A percentile compares a stretch with the other conserved stretches of the same genome.
phyloP scores from a whole-genome alignment of 306 rosid genomes.

The Lathyrus tuberosus region DNA sequence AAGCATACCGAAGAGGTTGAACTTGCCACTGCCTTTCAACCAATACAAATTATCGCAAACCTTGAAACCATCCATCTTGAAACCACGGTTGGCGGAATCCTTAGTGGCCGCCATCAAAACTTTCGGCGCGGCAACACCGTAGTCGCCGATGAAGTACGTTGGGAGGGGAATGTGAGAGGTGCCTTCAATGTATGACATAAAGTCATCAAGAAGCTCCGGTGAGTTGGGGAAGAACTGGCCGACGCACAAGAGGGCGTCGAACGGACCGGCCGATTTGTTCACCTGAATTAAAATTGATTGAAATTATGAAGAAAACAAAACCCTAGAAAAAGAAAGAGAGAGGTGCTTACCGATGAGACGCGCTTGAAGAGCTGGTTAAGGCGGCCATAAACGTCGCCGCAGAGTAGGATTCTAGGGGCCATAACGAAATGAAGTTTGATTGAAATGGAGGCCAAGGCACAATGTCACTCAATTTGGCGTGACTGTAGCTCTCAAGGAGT shows the following conservation, averaged over 20 bases:
- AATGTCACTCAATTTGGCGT: background rate
- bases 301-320: conserved; percentile 15
- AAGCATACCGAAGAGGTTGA: conserved; percentile 64
- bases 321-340: conserved; percentile 34
- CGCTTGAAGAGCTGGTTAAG: conserved; percentile 92
- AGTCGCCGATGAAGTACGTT: conserved; percentile 91
- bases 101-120: conserved; percentile 61
- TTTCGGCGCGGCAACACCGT: conserved; percentile 79
- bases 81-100: conserved; percentile 66
- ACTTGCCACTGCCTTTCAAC: conserved; percentile 97
- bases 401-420: conserved; percentile 84
- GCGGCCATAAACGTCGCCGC: conserved; percentile 86
- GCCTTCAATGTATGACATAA: conserved; percentile 65
- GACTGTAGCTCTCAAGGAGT: too few relatives aligned
- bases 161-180: conserved; percentile 70
- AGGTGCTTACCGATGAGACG: conserved; percentile 63
- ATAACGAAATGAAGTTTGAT: conserved; percentile 38
- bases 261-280: conserved; percentile 96
- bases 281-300: conserved; percentile 51
- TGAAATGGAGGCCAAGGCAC: background rate
- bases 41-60: conserved; percentile 76
- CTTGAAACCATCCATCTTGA: conserved; percentile 90
- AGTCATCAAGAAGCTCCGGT: conserved; percentile 64
- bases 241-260: conserved; percentile 85
- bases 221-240: conserved; percentile 96